Percentiles rank a stretch among this genome's conserved stretches.
phyloP scores from a whole-genome alignment of 345 rosid genomes.

The Nasturtium officinale region DNA sequence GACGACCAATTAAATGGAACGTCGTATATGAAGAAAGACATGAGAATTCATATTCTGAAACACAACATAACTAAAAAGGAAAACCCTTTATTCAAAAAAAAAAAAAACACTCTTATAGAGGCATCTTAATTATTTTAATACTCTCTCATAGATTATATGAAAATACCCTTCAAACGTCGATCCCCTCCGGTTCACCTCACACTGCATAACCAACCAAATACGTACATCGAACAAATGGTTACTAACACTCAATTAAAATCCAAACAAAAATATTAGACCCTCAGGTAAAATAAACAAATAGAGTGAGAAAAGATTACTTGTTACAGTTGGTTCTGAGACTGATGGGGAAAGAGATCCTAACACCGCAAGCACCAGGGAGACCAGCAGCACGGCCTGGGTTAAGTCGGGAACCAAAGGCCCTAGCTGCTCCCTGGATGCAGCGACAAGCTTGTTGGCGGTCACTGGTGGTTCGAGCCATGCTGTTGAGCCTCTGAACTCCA shows the following conservation, averaged over 20 bases:
- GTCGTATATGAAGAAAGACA: background rate
- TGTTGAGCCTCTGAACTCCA: constrained; percentile 48
- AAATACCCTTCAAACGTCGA: constrained; percentile 16
- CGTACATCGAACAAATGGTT: constrained; percentile 11
- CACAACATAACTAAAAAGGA: background rate
- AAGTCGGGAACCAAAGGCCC: constrained; percentile 21
- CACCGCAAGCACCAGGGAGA: constrained; percentile 56
- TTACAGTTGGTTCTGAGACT: constrained; percentile 54
- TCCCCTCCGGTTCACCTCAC: constrained; percentile 25
- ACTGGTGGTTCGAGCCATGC: constrained; percentile 47
- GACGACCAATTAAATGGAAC: constrained; percentile 31
- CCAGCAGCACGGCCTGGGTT: constrained; percentile 44
- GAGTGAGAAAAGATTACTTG: constrained; percentile 38
- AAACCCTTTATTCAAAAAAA: too few relatives aligned
- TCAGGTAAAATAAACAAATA: background rate
- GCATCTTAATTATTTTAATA: constrained; percentile 18
- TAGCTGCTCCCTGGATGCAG: constrained; percentile 50
- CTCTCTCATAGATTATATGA: constrained; percentile 8
- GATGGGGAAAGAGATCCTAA: constrained; percentile 63
- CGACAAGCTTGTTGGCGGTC: constrained; percentile 60
- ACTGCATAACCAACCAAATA: constrained; percentile 30
- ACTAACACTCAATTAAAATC: constrained; percentile 3
- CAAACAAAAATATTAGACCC: background rate
- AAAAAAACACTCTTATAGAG: constrained; percentile 9
- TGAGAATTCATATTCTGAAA: constrained; percentile 21